Evolutionary conservation across 75 land plant genomes (phyloP), one percentile per base, ranked within the genome.

Genomic region (Ceratopteris richardii): DNA sequence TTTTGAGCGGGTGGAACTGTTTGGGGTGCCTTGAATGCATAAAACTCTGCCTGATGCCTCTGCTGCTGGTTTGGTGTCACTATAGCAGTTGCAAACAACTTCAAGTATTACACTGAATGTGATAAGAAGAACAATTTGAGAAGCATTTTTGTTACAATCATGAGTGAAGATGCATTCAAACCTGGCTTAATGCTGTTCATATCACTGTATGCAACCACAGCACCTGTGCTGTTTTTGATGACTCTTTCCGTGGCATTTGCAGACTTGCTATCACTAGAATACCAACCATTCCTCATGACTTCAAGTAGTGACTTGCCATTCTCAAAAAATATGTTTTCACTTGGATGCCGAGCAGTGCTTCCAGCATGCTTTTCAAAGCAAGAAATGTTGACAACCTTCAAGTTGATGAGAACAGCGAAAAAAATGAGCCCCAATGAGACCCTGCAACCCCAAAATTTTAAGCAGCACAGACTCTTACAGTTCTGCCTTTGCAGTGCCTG

Each of bases 361-460:
- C 84, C 81, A 61, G 89, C 95, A 68, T 93, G 98, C 56, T 67
- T 62, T 73, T 93, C 96, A 69, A 93, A 93, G 24, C 74, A 43
- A 51, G 74, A 72, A 20, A 82, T 80, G 10, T 77, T 70, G 31
- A 88, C 64, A 30, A 76, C 77, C 98, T 93, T 33, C 50, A 46
- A 6, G 50, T 19, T 31, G 16, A 36, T 5, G 31, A 30, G 16
- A 26, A 14, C 28, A 28, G 25, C 40, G 31, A 33, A 42, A 25
- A 21, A 19, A 40, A 40, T n/a, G n/a, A n/a, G n/a, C n/a, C n/a
- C n/a, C n/a, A n/a, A n/a, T n/a, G n/a, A n/a, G n/a, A n/a, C n/a
- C n/a, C n/a, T n/a, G n/a, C n/a, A n/a, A n/a, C n/a, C n/a, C 18
- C 5, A 17, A 2, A 2, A 18, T 36, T 2, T 16, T 2, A 33